phyloP scores from a whole-genome alignment of 257 asterid species.

The Scutellaria baicalensis region DNA sequence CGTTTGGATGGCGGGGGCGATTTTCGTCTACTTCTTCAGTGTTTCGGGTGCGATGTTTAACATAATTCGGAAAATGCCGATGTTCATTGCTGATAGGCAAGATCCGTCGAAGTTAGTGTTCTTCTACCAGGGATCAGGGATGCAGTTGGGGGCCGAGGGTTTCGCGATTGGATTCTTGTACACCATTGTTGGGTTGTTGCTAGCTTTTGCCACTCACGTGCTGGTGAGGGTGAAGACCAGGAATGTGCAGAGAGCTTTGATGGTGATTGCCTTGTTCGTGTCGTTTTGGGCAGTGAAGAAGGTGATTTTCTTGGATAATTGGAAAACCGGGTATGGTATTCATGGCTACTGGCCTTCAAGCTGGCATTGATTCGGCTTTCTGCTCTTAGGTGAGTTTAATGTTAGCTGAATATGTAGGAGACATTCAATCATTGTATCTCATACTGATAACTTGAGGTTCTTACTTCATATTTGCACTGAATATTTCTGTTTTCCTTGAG shows the following conservation, averaged over 20 bases:
- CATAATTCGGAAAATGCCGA: slow-evolving; percentile 88
- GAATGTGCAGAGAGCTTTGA: slow-evolving; percentile 55
- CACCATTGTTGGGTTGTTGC: slow-evolving; percentile 67
- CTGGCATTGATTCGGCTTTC: slow-evolving; percentile 48
- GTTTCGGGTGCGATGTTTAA: slow-evolving; percentile 91
- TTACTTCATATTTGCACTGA: neutral
- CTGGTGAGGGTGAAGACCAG: slow-evolving; percentile 47
- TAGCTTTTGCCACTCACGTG: slow-evolving; percentile 61
- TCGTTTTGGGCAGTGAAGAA: slow-evolving; percentile 88
- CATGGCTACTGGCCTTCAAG: slow-evolving; percentile 85
- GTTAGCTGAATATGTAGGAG: slow-evolving; percentile 1
- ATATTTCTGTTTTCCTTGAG: slow-evolving; percentile 9
- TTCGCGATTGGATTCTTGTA: slow-evolving; percentile 77
- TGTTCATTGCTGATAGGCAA: slow-evolving; percentile 65
- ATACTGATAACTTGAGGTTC: slow-evolving; percentile 3
- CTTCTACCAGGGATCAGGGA: slow-evolving; percentile 86
- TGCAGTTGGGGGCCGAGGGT: slow-evolving; percentile 96
- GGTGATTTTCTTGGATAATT: slow-evolving; percentile 78
- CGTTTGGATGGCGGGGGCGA: slow-evolving; percentile 78
- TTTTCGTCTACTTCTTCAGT: slow-evolving; percentile 85
- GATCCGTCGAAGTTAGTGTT: slow-evolving; percentile 61
- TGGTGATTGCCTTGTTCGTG: slow-evolving; percentile 44
- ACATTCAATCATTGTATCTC: slow-evolving; percentile 19
- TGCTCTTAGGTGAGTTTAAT: slow-evolving; percentile 29
- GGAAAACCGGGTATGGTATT: slow-evolving; percentile 92